Conservation (phyloP, 208 protist species). For the Trichomonas tenax region DNA sequence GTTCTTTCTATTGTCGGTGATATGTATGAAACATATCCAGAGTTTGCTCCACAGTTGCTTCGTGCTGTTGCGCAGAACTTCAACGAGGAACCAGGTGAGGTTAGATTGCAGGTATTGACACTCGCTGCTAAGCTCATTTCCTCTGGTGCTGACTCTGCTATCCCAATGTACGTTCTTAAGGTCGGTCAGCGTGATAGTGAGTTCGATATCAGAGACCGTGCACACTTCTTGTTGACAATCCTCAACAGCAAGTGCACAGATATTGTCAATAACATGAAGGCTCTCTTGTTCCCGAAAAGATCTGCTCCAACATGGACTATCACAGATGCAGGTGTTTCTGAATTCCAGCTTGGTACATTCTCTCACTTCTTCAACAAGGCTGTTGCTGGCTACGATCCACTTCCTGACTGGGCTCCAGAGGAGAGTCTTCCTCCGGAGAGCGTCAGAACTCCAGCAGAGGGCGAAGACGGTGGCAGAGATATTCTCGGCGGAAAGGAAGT, state of each 20-base stretch:
- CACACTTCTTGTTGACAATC: background rate
- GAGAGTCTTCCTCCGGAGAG: background rate
- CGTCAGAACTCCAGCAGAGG: background rate
- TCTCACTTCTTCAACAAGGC: background rate
- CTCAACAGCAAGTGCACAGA: background rate
- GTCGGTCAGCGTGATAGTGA: background rate
- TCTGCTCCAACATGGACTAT: background rate
- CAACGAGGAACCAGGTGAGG: background rate
- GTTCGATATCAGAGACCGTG: conserved; percentile 1
- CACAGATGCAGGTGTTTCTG: background rate
- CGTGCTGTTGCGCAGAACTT: background rate
- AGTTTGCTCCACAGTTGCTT: background rate
- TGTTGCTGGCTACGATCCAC: background rate
- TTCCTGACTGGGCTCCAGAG: background rate
- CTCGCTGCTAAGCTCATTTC: background rate
- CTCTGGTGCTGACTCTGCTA: background rate
- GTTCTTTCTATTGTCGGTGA: conserved; percentile 7
- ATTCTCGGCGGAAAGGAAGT: background rate
- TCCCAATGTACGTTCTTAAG: background rate
- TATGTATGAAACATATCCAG: conserved; percentile 5
- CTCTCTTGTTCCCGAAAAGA: background rate
- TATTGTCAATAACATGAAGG: background rate
- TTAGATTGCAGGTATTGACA: background rate
- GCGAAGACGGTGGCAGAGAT: background rate
- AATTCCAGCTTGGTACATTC: background rate